These are phyloP conservation scores for Babesia caballi DNA, from an alignment of 169 alveolate genomes.

Conservation along the genomic window DNA sequence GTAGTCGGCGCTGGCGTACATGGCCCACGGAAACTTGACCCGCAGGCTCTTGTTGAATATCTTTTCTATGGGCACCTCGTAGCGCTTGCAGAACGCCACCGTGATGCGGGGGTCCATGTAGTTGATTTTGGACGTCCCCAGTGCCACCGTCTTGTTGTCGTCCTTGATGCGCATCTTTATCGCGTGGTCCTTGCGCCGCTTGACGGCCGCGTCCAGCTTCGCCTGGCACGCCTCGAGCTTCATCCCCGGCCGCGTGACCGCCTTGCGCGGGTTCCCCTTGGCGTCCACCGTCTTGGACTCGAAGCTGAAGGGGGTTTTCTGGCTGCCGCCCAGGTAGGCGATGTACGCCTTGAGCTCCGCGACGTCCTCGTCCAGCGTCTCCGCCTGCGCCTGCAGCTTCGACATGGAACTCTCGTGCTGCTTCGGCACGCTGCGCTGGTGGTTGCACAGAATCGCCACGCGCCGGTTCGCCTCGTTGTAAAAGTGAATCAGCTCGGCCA, in stretches of 20 bases:
- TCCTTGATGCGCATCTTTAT: constrained; percentile 88
- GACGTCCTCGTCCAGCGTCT: constrained; percentile 81
- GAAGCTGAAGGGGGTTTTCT: constrained; percentile 56
- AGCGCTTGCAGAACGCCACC: constrained; percentile 93
- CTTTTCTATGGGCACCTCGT: constrained; percentile 96
- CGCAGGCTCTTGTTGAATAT: constrained; percentile 89
- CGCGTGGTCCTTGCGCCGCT: constrained; percentile 48
- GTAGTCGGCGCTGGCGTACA: constrained; percentile 92
- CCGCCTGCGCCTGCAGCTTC: constrained; percentile 84
- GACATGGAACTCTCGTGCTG: constrained; percentile 92
- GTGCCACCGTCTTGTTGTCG: constrained; percentile 95
- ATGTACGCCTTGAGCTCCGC: constrained; percentile 80
- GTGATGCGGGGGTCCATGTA: constrained; percentile 99
- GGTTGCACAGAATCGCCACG: constrained; percentile 98
- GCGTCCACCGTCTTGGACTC: constrained; percentile 61
- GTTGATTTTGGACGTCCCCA: constrained; percentile 98
- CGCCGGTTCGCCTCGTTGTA: constrained; percentile 96
- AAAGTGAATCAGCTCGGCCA: constrained; percentile 86
- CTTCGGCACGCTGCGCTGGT: constrained; percentile 91
- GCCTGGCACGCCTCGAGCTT: constrained; percentile 63
- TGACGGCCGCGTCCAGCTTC: constrained; percentile 38
- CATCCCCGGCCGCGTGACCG: constrained; percentile 67
- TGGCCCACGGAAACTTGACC: constrained; percentile 98
- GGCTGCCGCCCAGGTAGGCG: constrained; percentile 77
- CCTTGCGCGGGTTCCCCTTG: constrained; percentile 73